A percentile compares a stretch with the other conserved stretches of the same genome.
Conservation (phyloP, 2,329 filamentous ascomycete species). For the Diaporthe vexans region DNA sequence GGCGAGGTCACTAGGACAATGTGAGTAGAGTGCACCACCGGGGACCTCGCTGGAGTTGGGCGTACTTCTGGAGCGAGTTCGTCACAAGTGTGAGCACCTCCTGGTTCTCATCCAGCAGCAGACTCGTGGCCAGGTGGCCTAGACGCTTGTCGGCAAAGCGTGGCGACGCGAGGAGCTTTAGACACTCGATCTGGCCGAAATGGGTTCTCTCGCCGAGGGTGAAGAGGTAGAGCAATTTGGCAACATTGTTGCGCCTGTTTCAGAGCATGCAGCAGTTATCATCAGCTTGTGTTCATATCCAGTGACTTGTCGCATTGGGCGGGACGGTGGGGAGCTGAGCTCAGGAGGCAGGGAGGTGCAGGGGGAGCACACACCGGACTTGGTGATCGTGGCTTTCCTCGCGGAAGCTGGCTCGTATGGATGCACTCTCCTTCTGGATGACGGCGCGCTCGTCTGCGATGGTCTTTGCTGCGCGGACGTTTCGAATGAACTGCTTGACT, state of each 20-base stretch:
- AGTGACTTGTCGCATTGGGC: slow-evolving; percentile 15
- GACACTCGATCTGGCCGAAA: slow-evolving; percentile 99
- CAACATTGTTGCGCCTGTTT: slow-evolving; percentile 94
- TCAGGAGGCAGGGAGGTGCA: slow-evolving; percentile 2
- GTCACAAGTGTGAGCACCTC: slow-evolving; percentile 97
- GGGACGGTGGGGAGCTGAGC: background rate
- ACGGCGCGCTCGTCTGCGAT: slow-evolving; percentile 99
- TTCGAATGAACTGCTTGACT: slow-evolving; percentile 99
- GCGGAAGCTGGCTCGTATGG: slow-evolving; percentile 96
- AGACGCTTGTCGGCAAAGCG: slow-evolving; percentile 98
- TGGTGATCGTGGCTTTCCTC: slow-evolving; percentile 96
- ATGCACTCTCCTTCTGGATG: slow-evolving; percentile 98
- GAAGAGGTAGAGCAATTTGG: slow-evolving; percentile 97
- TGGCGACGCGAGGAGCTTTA: slow-evolving; percentile 96
- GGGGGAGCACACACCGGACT: slow-evolving; percentile 75
- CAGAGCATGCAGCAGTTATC: slow-evolving; percentile 43
- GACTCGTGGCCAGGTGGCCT: slow-evolving; percentile 95
- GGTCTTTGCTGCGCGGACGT: slow-evolving; percentile 97
- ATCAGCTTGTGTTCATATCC: slow-evolving; percentile 19
- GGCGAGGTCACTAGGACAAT: slow-evolving; percentile 81
- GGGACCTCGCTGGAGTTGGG: slow-evolving; percentile 17
- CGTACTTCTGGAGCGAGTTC: slow-evolving; percentile 96
- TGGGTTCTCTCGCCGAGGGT: slow-evolving; percentile 97
- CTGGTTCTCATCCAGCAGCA: slow-evolving; percentile 97
- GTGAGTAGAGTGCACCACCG: slow-evolving; percentile 51